These are phyloP conservation scores for Mytilinidion resinicola DNA, from an alignment of 495 filamentous ascomycete genomes.

Conservation along the genomic window DNA sequence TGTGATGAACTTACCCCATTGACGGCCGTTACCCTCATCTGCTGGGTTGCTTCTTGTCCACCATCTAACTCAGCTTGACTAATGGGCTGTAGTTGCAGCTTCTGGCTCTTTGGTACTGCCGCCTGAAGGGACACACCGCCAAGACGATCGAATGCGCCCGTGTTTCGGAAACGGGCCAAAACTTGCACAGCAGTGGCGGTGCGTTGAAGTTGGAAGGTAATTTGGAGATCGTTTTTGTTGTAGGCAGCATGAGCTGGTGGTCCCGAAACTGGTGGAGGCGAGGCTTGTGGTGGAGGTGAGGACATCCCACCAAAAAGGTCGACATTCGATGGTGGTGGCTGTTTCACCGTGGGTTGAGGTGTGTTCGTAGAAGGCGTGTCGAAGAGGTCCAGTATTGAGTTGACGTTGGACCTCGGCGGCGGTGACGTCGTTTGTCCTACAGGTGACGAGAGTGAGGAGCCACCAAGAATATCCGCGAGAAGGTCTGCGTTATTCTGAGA, in stretches of 20 bases:
- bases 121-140: slow-evolving; percentile 76
- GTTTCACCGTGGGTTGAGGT: slow-evolving; percentile 27
- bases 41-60: slow-evolving; percentile 78
- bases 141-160: slow-evolving; percentile 56
- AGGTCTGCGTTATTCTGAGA: slow-evolving; percentile 69
- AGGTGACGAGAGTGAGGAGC: slow-evolving; percentile 44
- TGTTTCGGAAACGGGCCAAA: slow-evolving; percentile 75
- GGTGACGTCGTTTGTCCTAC: slow-evolving; percentile 47
- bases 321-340: slow-evolving; percentile 40
- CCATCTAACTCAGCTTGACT: slow-evolving; percentile 67
- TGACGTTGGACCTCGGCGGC: slow-evolving; percentile 52
- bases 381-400: slow-evolving; percentile 86
- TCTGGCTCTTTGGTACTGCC: slow-evolving; percentile 92
- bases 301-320: slow-evolving; percentile 43
- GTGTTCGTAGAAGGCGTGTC: slow-evolving; percentile 36
- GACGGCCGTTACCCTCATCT: slow-evolving; percentile 74
- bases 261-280: slow-evolving; percentile 32
- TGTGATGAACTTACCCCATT: slow-evolving; percentile 66
- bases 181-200: slow-evolving; percentile 70
- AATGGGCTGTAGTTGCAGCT: slow-evolving; percentile 81
- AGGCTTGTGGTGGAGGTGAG: slow-evolving; percentile 45
- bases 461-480: slow-evolving; percentile 78
- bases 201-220: slow-evolving; percentile 76
- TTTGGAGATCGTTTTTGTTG: slow-evolving; percentile 73
- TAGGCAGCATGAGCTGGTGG: slow-evolving; percentile 60